These are phyloP conservation scores for Leishmania turanica DNA, from an alignment of 208 protist species.

Conservation along the genomic window DNA sequence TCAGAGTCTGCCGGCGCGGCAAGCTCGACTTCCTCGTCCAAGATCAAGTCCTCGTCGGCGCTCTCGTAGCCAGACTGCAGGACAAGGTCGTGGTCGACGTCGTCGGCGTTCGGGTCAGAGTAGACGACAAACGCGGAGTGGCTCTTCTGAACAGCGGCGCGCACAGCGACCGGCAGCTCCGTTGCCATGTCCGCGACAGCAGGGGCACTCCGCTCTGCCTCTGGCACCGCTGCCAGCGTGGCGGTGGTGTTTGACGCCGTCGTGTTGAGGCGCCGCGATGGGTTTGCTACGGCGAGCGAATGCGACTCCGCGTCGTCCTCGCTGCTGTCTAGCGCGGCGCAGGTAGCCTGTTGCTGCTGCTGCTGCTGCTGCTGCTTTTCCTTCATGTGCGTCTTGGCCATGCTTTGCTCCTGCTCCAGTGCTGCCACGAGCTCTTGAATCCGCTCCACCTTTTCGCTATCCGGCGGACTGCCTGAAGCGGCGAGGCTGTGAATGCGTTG, in stretches of 20 bases:
- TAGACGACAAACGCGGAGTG: slow-evolving; percentile 15
- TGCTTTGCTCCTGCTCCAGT: slow-evolving; percentile 64
- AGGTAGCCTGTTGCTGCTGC: slow-evolving; percentile 3
- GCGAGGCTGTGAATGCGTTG: slow-evolving; percentile 43
- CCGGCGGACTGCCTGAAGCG: slow-evolving; percentile 6
- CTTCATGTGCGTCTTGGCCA: slow-evolving; percentile 34
- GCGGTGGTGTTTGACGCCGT: neutral
- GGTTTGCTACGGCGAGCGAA: neutral
- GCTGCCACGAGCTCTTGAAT: slow-evolving; percentile 63
- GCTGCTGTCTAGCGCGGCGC: slow-evolving; percentile 5
- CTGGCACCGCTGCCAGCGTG: neutral
- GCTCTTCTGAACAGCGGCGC: slow-evolving; percentile 12
- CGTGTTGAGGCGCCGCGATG: neutral
- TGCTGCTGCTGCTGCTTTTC: slow-evolving; percentile 15
- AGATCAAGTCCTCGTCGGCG: slow-evolving; percentile 21
- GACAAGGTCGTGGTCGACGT: slow-evolving; percentile 14
- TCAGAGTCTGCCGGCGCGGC: slow-evolving; percentile 29
- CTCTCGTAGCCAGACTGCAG: slow-evolving; percentile 10
- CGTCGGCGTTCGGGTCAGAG: slow-evolving; percentile 1
- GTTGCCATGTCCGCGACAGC: too few relatives aligned
- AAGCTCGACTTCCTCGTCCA: slow-evolving; percentile 26
- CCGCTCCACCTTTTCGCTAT: slow-evolving; percentile 41
- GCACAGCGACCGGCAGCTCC: slow-evolving; percentile 9
- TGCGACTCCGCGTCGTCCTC: neutral
- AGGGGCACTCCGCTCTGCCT: neutral